Conservation (phyloP, 371 early-diverging fungal genomes). For the Dinochytrium kinnereticum region DNA sequence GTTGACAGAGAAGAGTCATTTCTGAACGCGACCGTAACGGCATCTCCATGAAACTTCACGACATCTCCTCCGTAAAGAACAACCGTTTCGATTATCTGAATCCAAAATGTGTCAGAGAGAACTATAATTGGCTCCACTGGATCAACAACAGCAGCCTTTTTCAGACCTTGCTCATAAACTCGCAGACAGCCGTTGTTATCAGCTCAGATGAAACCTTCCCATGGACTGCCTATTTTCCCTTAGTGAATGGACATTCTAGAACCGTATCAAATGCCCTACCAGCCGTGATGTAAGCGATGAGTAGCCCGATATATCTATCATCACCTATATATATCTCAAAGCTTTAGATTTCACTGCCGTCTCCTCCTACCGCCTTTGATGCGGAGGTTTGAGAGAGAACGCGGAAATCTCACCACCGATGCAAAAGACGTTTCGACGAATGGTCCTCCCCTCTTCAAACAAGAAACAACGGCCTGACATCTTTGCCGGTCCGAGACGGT, state of each 20-base stretch:
- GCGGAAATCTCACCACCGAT: background rate
- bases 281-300: background rate
- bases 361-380: background rate
- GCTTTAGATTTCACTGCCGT: too few species aligned
- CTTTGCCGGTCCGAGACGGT: background rate
- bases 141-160: background rate
- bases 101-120: too few species aligned
- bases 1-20: background rate
- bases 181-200: background rate
- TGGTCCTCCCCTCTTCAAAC: background rate
- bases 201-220: conserved; percentile 15
- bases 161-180: conserved; percentile 1
- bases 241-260: background rate
- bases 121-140: background rate
- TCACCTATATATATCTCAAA: background rate
- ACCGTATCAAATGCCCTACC: conserved; percentile 4
- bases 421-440: background rate
- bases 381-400: background rate
- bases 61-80: background rate
- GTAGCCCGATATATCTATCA: conserved; percentile 10
- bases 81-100: background rate
- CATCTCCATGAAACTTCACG: background rate
- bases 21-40: background rate
- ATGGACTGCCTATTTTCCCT: background rate
- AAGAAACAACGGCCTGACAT: background rate